Percentiles rank a stretch among this genome's conserved stretches.
Evolutionary conservation across 2,329 filamentous ascomycete genomes (phyloP).

Genomic region (Blumeriella jaapii): DNA sequence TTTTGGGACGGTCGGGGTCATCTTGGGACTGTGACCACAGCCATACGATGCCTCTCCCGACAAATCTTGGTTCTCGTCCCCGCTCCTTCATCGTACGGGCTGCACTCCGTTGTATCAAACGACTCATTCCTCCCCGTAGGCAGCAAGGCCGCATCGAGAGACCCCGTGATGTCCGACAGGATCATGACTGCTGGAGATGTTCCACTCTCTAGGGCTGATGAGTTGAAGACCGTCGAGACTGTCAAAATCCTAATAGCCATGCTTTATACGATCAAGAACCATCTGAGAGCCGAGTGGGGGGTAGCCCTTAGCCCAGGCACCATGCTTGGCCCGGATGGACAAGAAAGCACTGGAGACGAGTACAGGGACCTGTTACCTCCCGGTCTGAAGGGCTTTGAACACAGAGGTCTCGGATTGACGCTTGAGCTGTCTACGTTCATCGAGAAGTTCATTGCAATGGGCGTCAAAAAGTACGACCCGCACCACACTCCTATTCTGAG

Average conservation of each 20-base stretch:
- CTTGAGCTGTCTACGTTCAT: constrained; percentile 49
- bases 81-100: constrained; percentile 20
- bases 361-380: constrained; percentile 39
- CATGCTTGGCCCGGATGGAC: constrained; percentile 23
- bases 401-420: constrained; percentile 46
- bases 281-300: constrained; percentile 51
- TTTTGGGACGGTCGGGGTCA: constrained; percentile 41
- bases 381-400: constrained; percentile 41
- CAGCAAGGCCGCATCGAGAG: constrained; percentile 9
- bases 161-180: not conserved
- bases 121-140: constrained; percentile 15
- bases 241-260: constrained; percentile 48
- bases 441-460: constrained; percentile 47
- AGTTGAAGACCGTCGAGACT: constrained; percentile 42
- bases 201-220: constrained; percentile 15
- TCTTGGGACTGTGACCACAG: constrained; percentile 44
- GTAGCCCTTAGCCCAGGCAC: constrained; percentile 28
- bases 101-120: constrained; percentile 16
- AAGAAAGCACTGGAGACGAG: constrained; percentile 31
- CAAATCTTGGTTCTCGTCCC: constrained; percentile 34
- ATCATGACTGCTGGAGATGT: not conserved
- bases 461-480: constrained; percentile 32
- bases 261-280: constrained; percentile 52
- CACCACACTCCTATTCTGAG: too few relatives aligned
- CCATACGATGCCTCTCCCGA: constrained; percentile 46